phyloP scores from a whole-genome alignment of 352 stramenopile species.

The Globisporangium perplexum region DNA sequence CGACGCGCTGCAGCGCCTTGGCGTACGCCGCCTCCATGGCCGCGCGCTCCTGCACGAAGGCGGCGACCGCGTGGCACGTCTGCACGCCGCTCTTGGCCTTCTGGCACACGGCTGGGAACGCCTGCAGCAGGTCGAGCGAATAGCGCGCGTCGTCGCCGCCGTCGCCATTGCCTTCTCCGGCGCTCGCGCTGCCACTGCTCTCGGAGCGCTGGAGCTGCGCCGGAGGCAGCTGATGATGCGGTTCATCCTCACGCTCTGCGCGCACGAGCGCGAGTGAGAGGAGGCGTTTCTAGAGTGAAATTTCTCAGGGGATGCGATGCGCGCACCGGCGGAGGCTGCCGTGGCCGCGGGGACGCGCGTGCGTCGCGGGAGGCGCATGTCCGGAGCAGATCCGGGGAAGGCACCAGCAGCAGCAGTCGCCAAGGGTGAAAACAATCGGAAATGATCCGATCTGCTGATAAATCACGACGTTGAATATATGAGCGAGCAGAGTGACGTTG shows the following conservation, averaged over 20 bases:
- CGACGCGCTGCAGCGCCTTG: slow-evolving; percentile 49
- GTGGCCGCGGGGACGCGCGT: neutral
- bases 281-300: neutral
- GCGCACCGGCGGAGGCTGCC: neutral
- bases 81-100: slow-evolving; percentile 75
- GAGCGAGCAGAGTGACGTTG: too few relatives aligned
- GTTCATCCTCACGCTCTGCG: neutral
- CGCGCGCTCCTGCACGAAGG: slow-evolving; percentile 55
- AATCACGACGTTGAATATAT: too few relatives aligned
- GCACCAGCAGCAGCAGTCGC: neutral
- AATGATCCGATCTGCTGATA: neutral
- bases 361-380: neutral
- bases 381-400: too few relatives aligned
- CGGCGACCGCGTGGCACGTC: slow-evolving; percentile 62
- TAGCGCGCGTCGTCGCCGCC: slow-evolving; percentile 21
- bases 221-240: neutral
- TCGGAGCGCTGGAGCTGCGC: neutral
- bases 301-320: neutral
- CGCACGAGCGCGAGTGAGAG: neutral
- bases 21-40: slow-evolving; percentile 56
- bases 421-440: neutral
- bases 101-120: slow-evolving; percentile 65
- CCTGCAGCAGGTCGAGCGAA: slow-evolving; percentile 61
- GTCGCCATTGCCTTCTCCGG: neutral
- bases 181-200: neutral